Base-by-base conservation (phyloP, 208 protist genomes). In the Trypanosoma congolense region DNA sequence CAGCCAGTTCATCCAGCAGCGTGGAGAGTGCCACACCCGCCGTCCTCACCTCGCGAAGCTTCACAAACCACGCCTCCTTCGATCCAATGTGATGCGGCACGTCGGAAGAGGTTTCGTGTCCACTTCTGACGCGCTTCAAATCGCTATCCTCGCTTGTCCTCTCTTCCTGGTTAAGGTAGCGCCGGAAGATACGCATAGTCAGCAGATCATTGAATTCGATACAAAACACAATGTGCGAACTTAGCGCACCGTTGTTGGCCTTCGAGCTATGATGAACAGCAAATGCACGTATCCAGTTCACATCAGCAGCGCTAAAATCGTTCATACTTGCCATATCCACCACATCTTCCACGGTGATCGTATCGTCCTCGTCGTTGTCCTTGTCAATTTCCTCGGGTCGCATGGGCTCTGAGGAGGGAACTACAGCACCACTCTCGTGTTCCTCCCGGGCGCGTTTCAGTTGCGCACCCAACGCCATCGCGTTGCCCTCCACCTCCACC, bases 291-390 rank as follows among this genome's bases (percentile, higher is more conserved):
- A 90, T 50, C 76, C 80, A 90, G 45, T 84, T 87, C 33, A 74
- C 65, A 65, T 93, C 86, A 33, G 64, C 77, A 0, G 63, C 70
- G 29, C 55, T 69, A 35, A 86, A 81, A 65, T 90, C 86, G 47
- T 90, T 93, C 52, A 79, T 73, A 26, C 70, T 70, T 22, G 78
- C 80, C 73, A 88, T 83, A 56, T 93, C 82, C 29, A 81, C 72
- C 21, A 87, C 67, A 45, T 90, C 86, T 45, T 90, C 79, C 36
- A 80, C 67, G 14, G 73, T 77, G 30, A 90, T 68, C 2, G 61
- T 56, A 43, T 81, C 86, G 52, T 75, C 76, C 29, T 75, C 73
- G n/a, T 67, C 66, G 12, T 63, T 65, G 18, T 77, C 60, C 35
- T 58, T 62, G 42, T 62, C 64, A 45, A 64, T 64, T 36, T 70